Conservation (phyloP, 305 asterid species). For the Solanum hybrid region DNA sequence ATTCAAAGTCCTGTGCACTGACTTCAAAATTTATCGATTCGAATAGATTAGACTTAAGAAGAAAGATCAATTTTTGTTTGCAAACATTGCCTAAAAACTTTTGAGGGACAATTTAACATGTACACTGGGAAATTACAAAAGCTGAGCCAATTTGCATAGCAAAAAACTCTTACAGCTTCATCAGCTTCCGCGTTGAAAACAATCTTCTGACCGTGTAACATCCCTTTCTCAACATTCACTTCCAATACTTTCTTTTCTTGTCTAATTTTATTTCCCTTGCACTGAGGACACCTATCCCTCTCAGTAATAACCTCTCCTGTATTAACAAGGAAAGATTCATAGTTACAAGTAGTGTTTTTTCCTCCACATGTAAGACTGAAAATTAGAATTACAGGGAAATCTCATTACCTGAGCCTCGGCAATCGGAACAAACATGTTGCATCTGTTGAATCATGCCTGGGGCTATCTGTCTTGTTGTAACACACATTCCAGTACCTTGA, state of each 20-base stretch:
- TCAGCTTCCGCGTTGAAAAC: conserved; percentile 52
- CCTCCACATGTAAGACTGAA: background rate
- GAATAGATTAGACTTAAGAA: background rate
- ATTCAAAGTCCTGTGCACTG: background rate
- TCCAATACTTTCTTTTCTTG: conserved; percentile 44
- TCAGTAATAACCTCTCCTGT: conserved; percentile 45
- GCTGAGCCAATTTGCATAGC: background rate
- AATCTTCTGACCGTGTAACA: conserved; percentile 47
- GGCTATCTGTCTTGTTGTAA: conserved; percentile 23
- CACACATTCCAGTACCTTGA: conserved; percentile 44
- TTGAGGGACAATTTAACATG: background rate
- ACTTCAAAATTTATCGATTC: background rate
- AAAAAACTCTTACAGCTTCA: conserved; percentile 37
- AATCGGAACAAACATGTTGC: conserved; percentile 43
- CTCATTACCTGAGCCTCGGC: conserved; percentile 35
- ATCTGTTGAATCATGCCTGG: conserved; percentile 46
- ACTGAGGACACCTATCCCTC: conserved; percentile 45
- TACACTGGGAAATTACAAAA: background rate
- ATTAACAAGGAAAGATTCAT: background rate
- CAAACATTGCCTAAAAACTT: background rate
- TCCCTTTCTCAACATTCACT: conserved; percentile 60
- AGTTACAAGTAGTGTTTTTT: too few species aligned
- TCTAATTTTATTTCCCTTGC: conserved; percentile 52
- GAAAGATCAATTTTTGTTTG: background rate
- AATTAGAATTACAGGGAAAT: background rate